These are phyloP conservation scores for Colletotrichum simmondsii DNA, from an alignment of 2,329 filamentous ascomycete genomes.

Conservation along the genomic window DNA sequence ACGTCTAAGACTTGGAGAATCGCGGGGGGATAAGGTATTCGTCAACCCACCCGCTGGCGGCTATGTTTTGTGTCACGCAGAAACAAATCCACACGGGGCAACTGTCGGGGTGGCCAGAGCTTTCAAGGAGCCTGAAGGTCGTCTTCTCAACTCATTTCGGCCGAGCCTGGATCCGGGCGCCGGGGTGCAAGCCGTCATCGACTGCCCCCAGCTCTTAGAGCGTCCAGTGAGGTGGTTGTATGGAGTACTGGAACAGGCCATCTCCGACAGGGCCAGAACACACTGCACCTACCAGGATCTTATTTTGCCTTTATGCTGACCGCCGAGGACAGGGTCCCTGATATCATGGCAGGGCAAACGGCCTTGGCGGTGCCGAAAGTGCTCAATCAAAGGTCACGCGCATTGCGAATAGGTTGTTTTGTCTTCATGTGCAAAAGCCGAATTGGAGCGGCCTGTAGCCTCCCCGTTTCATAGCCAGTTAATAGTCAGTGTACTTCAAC, in stretches of 20 bases:
- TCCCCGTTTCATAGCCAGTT: slow-evolving; percentile 21
- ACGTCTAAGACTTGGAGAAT: neutral
- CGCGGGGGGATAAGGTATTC: neutral
- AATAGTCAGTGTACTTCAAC: slow-evolving; percentile 32
- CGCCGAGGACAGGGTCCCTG: neutral
- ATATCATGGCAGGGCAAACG: neutral
- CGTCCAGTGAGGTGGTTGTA: neutral
- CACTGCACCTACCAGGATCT: neutral
- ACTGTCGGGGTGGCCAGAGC: neutral
- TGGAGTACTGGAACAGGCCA: no score
- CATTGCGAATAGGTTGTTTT: slow-evolving; percentile 1
- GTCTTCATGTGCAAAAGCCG: slow-evolving; percentile 17
- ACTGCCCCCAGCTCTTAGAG: neutral
- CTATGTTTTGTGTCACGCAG: neutral
- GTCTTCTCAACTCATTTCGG: neutral
- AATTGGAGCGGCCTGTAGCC: slow-evolving; percentile 12
- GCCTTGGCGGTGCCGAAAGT: slow-evolving; percentile 1
- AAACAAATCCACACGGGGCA: neutral
- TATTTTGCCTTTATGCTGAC: neutral
- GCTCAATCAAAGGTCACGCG: slow-evolving; percentile 18
- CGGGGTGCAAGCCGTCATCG: neutral
- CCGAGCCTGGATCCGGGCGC: neutral
- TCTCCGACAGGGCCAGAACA: neutral
- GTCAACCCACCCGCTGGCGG: neutral
- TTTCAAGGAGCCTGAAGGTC: neutral